phyloP scores from a whole-genome alignment of 768 basidiomycete species.

The Lepiota venenata region DNA sequence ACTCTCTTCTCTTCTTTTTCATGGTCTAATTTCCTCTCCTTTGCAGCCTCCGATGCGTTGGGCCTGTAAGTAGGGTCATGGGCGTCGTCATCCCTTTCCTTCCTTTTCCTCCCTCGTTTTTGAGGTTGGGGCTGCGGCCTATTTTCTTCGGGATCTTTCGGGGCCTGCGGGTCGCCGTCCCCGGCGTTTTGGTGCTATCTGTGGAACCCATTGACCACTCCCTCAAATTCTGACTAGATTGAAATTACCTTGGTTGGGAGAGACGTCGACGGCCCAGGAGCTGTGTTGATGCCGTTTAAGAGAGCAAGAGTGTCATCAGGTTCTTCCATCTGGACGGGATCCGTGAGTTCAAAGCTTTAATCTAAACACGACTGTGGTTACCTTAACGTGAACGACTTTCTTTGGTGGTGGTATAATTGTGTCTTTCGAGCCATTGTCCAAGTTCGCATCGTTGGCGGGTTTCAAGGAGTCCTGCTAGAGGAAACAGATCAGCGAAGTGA shows the following conservation, averaged over 20 bases:
- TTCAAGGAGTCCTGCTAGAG: slow-evolving; percentile 1
- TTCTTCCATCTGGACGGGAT: slow-evolving; percentile 32
- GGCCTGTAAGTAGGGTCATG: slow-evolving; percentile 4
- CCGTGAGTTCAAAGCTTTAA: background rate
- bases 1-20: slow-evolving; percentile 22
- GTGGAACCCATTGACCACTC: background rate
- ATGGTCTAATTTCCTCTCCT: slow-evolving; percentile 21
- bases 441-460: slow-evolving; percentile 12
- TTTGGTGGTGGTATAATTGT: background rate
- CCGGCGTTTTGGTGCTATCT: slow-evolving; percentile 19
- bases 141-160: slow-evolving; percentile 28
- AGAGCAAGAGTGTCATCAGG: slow-evolving; percentile 20
- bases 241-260: slow-evolving; percentile 20
- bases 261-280: slow-evolving; percentile 18
- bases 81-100: slow-evolving; percentile 39
- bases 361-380: slow-evolving; percentile 9
- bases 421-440: background rate
- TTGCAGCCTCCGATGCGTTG: slow-evolving; percentile 9
- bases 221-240: background rate
- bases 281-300: slow-evolving; percentile 9
- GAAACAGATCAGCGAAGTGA: slow-evolving; percentile 1
- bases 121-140: slow-evolving; percentile 15
- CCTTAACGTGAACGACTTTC: slow-evolving; percentile 31
- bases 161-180: slow-evolving; percentile 1
- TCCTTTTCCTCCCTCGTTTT: slow-evolving; percentile 39